Evolutionary conservation across 345 rosid genomes (phyloP).

Genomic region (Gossypium turneri): DNA sequence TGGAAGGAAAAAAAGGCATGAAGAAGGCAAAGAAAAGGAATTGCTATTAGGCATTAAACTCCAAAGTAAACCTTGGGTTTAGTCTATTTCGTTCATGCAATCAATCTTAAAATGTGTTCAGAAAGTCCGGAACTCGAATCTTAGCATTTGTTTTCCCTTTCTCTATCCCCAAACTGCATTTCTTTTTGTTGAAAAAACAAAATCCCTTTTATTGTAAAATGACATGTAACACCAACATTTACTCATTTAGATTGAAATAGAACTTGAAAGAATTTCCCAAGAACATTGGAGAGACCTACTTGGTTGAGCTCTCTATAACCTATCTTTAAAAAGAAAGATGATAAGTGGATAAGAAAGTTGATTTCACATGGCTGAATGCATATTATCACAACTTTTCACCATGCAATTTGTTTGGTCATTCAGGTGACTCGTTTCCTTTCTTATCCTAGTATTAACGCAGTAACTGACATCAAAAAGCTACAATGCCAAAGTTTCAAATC

Average conservation of each 20-base stretch:
- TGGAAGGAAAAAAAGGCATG: background rate
- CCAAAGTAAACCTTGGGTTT: background rate
- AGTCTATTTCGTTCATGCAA: background rate
- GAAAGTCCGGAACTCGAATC: background rate
- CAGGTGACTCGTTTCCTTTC: background rate
- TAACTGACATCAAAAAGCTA: constrained; percentile 40
- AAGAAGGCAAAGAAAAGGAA: background rate
- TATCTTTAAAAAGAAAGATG: background rate
- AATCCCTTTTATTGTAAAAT: background rate
- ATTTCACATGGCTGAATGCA: constrained; percentile 25
- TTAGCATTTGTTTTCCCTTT: background rate
- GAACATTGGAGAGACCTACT: background rate
- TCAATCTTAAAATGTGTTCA: background rate
- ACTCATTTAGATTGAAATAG: background rate
- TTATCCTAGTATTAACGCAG: constrained; percentile 21
- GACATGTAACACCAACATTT: background rate
- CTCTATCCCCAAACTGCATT: background rate
- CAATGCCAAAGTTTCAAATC: constrained; percentile 35
- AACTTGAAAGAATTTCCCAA: background rate
- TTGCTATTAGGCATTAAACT: background rate
- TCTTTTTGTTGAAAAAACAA: background rate
- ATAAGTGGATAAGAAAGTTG: background rate
- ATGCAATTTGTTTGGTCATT: background rate
- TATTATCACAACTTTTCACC: constrained; percentile 6
- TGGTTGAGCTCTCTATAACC: background rate